Percentiles rank a stretch among this genome's conserved stretches.
These are phyloP conservation scores for Limnomonas spitsbergensis DNA, from an alignment of 139 green algal genomes.

Conservation along the genomic window DNA sequence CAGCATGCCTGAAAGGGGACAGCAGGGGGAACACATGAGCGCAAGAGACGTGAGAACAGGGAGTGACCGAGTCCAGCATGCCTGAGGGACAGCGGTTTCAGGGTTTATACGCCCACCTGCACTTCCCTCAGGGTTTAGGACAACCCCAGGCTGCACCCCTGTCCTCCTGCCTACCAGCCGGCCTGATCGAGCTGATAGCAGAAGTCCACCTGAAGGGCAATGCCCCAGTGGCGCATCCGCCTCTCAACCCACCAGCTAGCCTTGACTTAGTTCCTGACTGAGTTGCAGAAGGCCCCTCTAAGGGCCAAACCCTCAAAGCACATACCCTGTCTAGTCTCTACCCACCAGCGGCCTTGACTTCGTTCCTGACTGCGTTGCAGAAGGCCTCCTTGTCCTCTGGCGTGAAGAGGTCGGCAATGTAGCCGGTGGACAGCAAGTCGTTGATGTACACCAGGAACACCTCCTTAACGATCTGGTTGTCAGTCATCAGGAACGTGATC, in stretches of 20 bases:
- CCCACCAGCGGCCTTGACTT: slow-evolving; percentile 64
- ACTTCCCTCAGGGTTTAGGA: no score
- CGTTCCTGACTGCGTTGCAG: slow-evolving; percentile 78
- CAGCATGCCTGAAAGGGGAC: slow-evolving; percentile 45
- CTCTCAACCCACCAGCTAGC: slow-evolving; percentile 26
- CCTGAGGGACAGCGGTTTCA: no score
- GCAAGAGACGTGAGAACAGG: no score
- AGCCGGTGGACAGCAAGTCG: slow-evolving; percentile 82
- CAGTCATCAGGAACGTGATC: slow-evolving; percentile 83
- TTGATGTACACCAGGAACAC: slow-evolving; percentile 88
- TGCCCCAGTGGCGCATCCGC: no score
- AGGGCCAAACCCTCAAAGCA: no score
- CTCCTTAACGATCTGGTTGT: slow-evolving; percentile 88
- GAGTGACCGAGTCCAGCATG: no score
- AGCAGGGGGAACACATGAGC: neutral
- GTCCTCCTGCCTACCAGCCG: no score
- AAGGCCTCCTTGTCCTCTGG: slow-evolving; percentile 80
- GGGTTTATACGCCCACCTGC: no score
- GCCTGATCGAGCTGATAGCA: no score
- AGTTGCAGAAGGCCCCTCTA: slow-evolving; percentile 77
- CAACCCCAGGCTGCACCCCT: no score
- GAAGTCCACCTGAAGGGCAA: no score
- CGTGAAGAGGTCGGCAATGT: slow-evolving; percentile 75
- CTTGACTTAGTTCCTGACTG: slow-evolving; percentile 84
- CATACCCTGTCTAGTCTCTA: no score